Evolutionary conservation across 441 rosid genomes (phyloP).

Genomic region (Capsella rubella): DNA sequence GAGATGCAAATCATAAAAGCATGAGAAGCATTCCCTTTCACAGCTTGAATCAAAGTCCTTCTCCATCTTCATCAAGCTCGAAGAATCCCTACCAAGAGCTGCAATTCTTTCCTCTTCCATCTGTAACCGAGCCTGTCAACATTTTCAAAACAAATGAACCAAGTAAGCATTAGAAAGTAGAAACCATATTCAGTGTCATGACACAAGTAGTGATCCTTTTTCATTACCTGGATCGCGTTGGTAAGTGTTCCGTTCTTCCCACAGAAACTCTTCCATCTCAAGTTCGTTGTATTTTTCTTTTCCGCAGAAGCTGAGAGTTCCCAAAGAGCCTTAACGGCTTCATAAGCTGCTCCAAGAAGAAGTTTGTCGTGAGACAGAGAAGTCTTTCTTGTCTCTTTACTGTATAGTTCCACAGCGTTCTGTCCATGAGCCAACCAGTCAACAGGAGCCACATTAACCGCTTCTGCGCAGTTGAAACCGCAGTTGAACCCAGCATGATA

Average conservation of each 20-base stretch:
- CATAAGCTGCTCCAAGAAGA: constrained; percentile 69
- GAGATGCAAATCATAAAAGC: constrained; percentile 84
- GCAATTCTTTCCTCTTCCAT: constrained; percentile 70
- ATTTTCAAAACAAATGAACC: not conserved
- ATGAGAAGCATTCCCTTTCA: constrained; percentile 84
- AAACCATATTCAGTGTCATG: constrained; percentile 9
- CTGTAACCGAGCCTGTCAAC: constrained; percentile 64
- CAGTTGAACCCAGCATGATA: constrained; percentile 96
- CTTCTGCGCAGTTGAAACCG: constrained; percentile 98
- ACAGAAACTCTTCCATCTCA: constrained; percentile 75
- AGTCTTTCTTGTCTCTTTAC: constrained; percentile 78
- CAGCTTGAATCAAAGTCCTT: constrained; percentile 59
- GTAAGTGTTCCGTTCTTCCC: constrained; percentile 89
- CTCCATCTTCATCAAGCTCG: constrained; percentile 61
- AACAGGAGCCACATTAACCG: constrained; percentile 95
- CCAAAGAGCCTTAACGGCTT: constrained; percentile 69
- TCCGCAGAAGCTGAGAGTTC: constrained; percentile 53
- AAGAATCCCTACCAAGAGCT: constrained; percentile 51
- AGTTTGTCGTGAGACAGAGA: constrained; percentile 94
- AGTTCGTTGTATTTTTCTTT: constrained; percentile 56
- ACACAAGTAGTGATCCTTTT: not conserved
- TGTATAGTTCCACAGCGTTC: constrained; percentile 86
- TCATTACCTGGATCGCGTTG: constrained; percentile 67
- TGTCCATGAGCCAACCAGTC: constrained; percentile 97
- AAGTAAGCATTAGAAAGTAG: not conserved